Evolutionary conservation across 1,284 basidiomycete genomes (phyloP).

Genomic region (Pterulicium gracile): DNA sequence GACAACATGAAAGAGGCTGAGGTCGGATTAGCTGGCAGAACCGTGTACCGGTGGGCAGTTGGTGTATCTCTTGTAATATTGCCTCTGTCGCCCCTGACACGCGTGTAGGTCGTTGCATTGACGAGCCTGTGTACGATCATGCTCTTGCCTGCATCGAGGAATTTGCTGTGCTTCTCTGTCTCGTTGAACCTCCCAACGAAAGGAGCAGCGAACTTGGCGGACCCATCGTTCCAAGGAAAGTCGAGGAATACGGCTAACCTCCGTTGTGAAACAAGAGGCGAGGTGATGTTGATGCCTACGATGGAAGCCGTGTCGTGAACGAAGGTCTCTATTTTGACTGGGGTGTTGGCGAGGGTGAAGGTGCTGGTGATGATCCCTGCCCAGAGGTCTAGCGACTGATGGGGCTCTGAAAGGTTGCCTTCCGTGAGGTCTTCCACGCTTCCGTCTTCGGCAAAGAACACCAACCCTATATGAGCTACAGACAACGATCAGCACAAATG

Average conservation of each 20-base stretch:
- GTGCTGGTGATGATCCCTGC: slow-evolving; percentile 36
- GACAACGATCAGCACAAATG: not conserved
- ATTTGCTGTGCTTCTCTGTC: slow-evolving; percentile 10
- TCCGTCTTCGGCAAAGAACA: slow-evolving; percentile 26
- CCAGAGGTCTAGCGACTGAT: slow-evolving; percentile 44
- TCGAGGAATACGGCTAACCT: slow-evolving; percentile 43
- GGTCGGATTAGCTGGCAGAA: no score
- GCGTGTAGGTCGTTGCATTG: slow-evolving; percentile 31
- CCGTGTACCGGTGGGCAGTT: slow-evolving; percentile 32
- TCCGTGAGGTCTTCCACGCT: slow-evolving; percentile 25
- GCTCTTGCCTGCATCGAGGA: no score
- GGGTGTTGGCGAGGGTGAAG: slow-evolving; percentile 26
- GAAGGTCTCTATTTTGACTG: slow-evolving; percentile 29
- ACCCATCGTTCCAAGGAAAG: slow-evolving; percentile 52
- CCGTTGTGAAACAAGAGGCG: slow-evolving; percentile 29
- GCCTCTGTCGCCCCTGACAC: slow-evolving; percentile 29
- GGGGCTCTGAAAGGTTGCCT: slow-evolving; percentile 22
- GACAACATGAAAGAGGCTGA: no score
- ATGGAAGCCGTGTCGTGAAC: slow-evolving; percentile 26
- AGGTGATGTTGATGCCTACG: slow-evolving; percentile 30
- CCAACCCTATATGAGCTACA: slow-evolving; percentile 37
- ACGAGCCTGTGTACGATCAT: slow-evolving; percentile 32
- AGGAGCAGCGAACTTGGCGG: slow-evolving; percentile 41
- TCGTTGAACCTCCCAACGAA: slow-evolving; percentile 45
- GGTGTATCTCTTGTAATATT: slow-evolving; percentile 30